Evolutionary conservation across 352 stramenopile genomes (phyloP).

Genomic region (Elongisporangium prolatum): DNA sequence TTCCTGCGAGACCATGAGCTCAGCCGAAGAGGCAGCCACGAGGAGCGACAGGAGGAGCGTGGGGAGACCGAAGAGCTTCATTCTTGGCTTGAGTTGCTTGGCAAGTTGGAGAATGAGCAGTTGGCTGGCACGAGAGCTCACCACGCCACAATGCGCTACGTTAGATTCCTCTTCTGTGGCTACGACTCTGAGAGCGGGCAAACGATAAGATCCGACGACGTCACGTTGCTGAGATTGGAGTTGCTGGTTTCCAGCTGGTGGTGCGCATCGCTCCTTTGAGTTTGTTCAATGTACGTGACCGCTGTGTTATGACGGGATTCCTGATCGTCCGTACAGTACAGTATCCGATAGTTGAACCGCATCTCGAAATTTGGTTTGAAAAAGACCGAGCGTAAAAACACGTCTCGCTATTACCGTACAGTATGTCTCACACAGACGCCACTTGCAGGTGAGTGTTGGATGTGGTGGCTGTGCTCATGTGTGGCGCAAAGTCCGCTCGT

Average conservation of each 20-base stretch:
- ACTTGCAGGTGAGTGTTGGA: no score
- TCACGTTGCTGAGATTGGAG: neutral
- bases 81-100: slow-evolving; percentile 4
- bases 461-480: neutral
- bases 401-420: neutral
- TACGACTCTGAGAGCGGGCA: neutral
- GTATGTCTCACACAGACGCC: no score
- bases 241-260: neutral
- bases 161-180: neutral
- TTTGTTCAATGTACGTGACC: neutral
- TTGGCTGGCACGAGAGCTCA: slow-evolving; percentile 19
- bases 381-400: neutral
- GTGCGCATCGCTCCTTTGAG: neutral
- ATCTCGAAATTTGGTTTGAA: no score
- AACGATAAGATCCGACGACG: neutral
- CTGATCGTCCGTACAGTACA: no score
- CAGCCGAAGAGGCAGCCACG: neutral
- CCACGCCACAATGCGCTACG: neutral
- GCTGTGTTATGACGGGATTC: no score
- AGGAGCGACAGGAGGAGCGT: slow-evolving; percentile 4
- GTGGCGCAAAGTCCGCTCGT: no score
- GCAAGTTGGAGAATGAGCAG: slow-evolving; percentile 16
- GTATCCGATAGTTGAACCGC: no score
- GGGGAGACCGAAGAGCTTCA: slow-evolving; percentile 19
- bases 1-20: slow-evolving; percentile 1